Conservation (phyloP, 768 basidiomycete species). For the Lanmaoa rubissima region DNA sequence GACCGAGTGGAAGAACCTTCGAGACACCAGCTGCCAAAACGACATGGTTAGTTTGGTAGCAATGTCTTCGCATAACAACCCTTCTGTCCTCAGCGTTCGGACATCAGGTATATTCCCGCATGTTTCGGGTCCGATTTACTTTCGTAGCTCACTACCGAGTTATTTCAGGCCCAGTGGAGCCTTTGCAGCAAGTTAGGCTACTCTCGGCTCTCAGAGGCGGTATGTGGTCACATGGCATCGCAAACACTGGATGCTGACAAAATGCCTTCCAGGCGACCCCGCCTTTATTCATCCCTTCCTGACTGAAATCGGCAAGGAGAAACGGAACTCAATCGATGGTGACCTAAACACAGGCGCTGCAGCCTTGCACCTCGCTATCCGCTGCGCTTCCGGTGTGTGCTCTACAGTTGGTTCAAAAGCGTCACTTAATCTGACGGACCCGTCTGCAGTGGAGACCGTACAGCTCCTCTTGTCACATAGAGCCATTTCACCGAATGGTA, state of each 20-base stretch:
- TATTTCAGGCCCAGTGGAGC: slow-evolving; percentile 31
- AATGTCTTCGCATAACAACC: slow-evolving; percentile 20
- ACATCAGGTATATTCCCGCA: slow-evolving; percentile 11
- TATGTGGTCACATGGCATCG: slow-evolving; percentile 25
- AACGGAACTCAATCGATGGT: slow-evolving; percentile 45
- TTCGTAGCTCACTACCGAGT: slow-evolving; percentile 5
- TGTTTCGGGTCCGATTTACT: not conserved
- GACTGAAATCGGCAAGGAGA: slow-evolving; percentile 70
- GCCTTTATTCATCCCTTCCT: slow-evolving; percentile 79
- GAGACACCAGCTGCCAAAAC: not conserved
- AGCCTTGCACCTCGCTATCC: slow-evolving; percentile 78
- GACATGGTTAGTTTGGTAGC: not conserved
- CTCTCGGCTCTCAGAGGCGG: slow-evolving; percentile 62
- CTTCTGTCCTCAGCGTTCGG: slow-evolving; percentile 21
- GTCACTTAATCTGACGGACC: slow-evolving; percentile 2
- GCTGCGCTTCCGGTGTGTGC: slow-evolving; percentile 70
- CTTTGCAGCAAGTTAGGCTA: slow-evolving; percentile 64
- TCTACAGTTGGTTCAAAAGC: not conserved
- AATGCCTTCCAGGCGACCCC: slow-evolving; percentile 56
- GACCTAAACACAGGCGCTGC: slow-evolving; percentile 67
- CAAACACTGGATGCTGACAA: not conserved
- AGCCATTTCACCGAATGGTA: slow-evolving; percentile 75
- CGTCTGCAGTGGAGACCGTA: slow-evolving; percentile 59
- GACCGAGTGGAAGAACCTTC: not conserved
- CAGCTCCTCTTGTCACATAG: slow-evolving; percentile 66